Conservation (phyloP, 202 grass and related monocot genomes). For the Bolboschoenoplectus hybrid region DNA sequence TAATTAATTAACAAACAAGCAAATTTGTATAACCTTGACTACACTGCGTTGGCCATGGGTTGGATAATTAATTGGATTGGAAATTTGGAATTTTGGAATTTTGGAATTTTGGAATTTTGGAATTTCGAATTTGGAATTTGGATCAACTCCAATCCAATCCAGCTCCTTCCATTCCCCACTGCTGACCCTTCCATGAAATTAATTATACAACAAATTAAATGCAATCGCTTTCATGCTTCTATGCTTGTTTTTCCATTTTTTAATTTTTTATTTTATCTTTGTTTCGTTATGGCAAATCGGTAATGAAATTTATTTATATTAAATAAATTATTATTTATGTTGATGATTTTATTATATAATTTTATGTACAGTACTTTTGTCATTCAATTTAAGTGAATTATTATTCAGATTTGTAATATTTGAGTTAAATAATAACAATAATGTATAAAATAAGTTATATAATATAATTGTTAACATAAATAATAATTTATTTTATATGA, state of each 20-base stretch:
- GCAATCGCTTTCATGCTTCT: not conserved
- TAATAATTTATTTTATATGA: no score
- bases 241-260: not conserved
- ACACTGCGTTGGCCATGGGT: no score
- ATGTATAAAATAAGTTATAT: no score
- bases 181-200: not conserved
- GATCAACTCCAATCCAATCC: not conserved
- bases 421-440: no score
- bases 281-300: not conserved
- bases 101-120: no score
- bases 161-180: not conserved
- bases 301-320: no score
- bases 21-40: constrained; percentile 12
- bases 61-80: not conserved
- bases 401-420: no score
- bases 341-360: no score
- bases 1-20: not conserved
- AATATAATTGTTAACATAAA: no score
- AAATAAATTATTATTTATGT: no score
- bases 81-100: not conserved
- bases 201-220: not conserved
- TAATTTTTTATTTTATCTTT: not conserved
- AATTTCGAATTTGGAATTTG: not conserved
- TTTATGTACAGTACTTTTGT: no score
- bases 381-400: no score